Percentiles rank a stretch among this genome's conserved stretches.
Conservation (phyloP, 2,329 filamentous ascomycete species). For the Paecilomyces niveus region DNA sequence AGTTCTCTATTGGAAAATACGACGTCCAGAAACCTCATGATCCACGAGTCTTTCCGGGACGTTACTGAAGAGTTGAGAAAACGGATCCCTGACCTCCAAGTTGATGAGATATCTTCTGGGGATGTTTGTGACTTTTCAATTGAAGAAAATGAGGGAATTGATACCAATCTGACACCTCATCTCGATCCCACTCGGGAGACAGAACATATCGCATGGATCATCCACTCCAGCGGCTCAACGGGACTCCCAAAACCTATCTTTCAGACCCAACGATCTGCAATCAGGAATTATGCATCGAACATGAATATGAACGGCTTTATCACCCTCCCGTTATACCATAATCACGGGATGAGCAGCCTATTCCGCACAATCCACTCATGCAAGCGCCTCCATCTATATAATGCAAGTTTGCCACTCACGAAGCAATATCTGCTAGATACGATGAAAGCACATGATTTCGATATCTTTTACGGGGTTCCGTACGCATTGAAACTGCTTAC, state of each 20-base stretch:
- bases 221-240: conserved; percentile 52
- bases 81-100: conserved; percentile 12
- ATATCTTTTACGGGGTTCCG: conserved; percentile 56
- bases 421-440: conserved; percentile 40
- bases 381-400: conserved; percentile 49
- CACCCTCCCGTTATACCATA: conserved; percentile 54
- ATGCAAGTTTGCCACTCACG: conserved; percentile 50
- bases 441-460: conserved; percentile 36
- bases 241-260: conserved; percentile 59
- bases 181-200: conserved; percentile 20
- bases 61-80: conserved; percentile 15
- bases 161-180: conserved; percentile 15
- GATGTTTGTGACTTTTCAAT: conserved; percentile 14
- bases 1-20: conserved; percentile 41
- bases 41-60: conserved; percentile 16
- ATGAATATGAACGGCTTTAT: conserved; percentile 46
- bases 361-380: conserved; percentile 47
- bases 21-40: conserved; percentile 27
- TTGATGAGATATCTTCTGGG: conserved; percentile 20
- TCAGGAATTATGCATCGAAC: conserved; percentile 42
- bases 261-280: conserved; percentile 46
- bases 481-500: conserved; percentile 58
- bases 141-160: conserved; percentile 5
- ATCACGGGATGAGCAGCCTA: conserved; percentile 50
- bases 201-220: conserved; percentile 34